Evolutionary conservation across 352 stramenopile species (phyloP).

Genomic region (Phytopythium cucurbitacearum): DNA sequence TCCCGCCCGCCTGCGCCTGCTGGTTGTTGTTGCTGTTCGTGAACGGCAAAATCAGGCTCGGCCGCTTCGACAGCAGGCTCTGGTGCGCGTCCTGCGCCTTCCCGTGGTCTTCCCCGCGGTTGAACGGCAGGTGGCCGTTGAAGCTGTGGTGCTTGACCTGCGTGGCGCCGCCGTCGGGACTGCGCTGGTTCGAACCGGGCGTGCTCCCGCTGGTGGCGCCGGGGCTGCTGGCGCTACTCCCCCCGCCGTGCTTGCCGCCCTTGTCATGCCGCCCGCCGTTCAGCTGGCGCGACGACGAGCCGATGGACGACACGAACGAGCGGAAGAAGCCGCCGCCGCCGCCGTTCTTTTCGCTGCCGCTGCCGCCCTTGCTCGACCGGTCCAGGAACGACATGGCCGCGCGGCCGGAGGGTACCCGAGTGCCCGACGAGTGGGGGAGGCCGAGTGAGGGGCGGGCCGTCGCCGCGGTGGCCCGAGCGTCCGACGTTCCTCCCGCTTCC

Average conservation of each 20-base stretch:
- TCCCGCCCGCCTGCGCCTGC: slow-evolving; percentile 11
- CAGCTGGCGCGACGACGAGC: slow-evolving; percentile 36
- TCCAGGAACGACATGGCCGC: slow-evolving; percentile 34
- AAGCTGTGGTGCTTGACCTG: slow-evolving; percentile 71
- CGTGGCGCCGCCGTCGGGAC: slow-evolving; percentile 12
- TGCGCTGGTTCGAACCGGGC: slow-evolving; percentile 19
- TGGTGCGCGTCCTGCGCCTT: slow-evolving; percentile 23
- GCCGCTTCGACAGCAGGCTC: slow-evolving; percentile 65
- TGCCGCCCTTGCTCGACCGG: slow-evolving; percentile 10
- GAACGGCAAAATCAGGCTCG: slow-evolving; percentile 77
- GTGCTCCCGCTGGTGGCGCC: slow-evolving; percentile 25
- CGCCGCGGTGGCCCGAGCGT: too few relatives aligned
- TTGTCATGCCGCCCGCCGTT: slow-evolving; percentile 23
- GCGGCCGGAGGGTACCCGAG: not conserved
- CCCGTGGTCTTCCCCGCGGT: slow-evolving; percentile 23
- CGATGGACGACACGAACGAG: slow-evolving; percentile 59
- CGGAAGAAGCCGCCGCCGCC: slow-evolving; percentile 39
- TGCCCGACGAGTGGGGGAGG: not conserved
- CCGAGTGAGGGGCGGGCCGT: not conserved
- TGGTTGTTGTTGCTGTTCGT: slow-evolving; percentile 17
- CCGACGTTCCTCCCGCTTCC: too few relatives aligned
- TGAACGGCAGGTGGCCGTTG: slow-evolving; percentile 65
- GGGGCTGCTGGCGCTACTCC: slow-evolving; percentile 27
- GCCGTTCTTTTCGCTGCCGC: slow-evolving; percentile 32
- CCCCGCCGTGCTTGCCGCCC: slow-evolving; percentile 23